Conservation (phyloP, 305 asterid genomes). For the Lippia alba region DNA sequence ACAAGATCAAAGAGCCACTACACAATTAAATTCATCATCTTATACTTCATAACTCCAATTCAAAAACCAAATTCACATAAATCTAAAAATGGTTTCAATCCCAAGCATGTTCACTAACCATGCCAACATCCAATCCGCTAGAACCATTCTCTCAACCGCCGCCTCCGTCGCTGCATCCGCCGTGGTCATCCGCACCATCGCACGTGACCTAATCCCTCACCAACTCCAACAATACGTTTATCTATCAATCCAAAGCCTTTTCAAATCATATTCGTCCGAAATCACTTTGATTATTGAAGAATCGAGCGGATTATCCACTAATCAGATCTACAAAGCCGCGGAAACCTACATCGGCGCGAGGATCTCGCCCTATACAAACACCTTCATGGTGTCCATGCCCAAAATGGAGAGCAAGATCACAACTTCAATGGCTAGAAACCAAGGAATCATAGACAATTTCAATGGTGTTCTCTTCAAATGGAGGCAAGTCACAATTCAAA, state of each 20-base stretch:
- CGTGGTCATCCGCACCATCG: constrained; percentile 50
- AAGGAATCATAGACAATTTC: constrained; percentile 39
- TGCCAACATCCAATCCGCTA: constrained; percentile 44
- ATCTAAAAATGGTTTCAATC: constrained; percentile 25
- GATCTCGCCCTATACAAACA: constrained; percentile 38
- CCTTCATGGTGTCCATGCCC: constrained; percentile 44
- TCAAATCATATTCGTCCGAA: constrained; percentile 43
- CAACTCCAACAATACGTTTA: constrained; percentile 43
- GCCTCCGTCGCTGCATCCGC: constrained; percentile 59
- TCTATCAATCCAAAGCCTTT: constrained; percentile 33
- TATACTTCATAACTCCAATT: constrained; percentile 2
- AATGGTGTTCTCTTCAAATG: constrained; percentile 45
- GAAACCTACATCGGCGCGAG: constrained; percentile 48
- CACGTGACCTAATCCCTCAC: constrained; percentile 49
- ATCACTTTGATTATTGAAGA: constrained; percentile 48
- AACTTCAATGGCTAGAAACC: constrained; percentile 42
- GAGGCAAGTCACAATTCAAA: constrained; percentile 41
- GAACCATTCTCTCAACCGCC: constrained; percentile 46
- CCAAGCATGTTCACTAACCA: constrained; percentile 39
- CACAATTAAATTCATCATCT: background rate
- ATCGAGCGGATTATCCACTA: constrained; percentile 43
- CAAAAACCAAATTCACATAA: background rate
- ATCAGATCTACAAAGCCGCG: constrained; percentile 53
- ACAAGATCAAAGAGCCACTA: background rate
- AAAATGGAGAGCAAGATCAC: constrained; percentile 46